Conservation (phyloP, 2,329 filamentous ascomycete genomes). For the Colletotrichum scovillei region DNA sequence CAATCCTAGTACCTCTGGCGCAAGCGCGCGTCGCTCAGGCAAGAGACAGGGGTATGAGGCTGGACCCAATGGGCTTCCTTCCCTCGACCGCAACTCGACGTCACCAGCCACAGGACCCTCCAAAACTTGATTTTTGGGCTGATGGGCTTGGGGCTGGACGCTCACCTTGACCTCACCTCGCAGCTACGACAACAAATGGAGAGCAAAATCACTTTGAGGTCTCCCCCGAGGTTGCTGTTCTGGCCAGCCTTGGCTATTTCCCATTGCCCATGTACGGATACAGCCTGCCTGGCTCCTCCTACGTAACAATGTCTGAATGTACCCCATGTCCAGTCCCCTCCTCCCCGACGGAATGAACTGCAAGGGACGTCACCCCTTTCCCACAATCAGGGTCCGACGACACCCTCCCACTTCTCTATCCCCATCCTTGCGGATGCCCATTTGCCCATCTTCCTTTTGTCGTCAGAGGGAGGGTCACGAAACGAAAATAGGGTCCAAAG, state of each 20-base stretch:
- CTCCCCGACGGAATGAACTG: not conserved
- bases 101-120: conserved; percentile 35
- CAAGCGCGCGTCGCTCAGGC: not conserved
- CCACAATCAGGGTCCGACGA: conserved; percentile 11
- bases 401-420: not conserved
- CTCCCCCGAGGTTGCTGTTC: not conserved
- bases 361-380: conserved; percentile 28
- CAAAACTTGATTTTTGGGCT: conserved; percentile 28
- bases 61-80: conserved; percentile 19
- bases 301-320: conserved; percentile 6
- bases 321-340: too few relatives aligned
- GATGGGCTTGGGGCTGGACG: not conserved
- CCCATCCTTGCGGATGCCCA: too few relatives aligned
- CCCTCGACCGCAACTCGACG: conserved; percentile 10
- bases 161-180: conserved; percentile 11
- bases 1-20: not conserved
- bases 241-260: conserved; percentile 8
- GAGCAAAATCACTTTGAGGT: too few relatives aligned
- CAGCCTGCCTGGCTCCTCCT: not conserved
- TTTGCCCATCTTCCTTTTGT: not conserved
- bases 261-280: not conserved
- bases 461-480: conserved; percentile 4
- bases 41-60: conserved; percentile 29
- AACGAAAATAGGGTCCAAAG: not conserved
- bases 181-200: not conserved